phyloP scores from a whole-genome alignment of 1,284 basidiomycete genomes.

The Ceratobasidium sp. region DNA sequence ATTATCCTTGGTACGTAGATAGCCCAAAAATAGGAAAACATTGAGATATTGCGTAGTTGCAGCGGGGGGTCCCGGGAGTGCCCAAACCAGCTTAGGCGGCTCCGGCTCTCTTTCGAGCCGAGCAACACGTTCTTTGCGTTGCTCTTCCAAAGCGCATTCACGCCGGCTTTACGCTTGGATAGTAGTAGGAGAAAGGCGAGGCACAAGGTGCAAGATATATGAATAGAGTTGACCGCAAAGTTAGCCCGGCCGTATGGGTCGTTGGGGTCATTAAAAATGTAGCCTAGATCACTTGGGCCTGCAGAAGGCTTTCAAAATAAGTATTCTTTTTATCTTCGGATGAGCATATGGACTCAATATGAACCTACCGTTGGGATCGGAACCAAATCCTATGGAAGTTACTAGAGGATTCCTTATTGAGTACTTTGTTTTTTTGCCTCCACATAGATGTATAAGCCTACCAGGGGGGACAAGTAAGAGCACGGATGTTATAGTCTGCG shows the following conservation, averaged over 20 bases:
- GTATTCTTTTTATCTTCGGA: too few species aligned
- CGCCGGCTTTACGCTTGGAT: background rate
- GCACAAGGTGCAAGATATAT: background rate
- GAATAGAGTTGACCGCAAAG: background rate
- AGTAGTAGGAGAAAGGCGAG: background rate
- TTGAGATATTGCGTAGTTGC: constrained; percentile 6
- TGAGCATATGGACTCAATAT: too few species aligned
- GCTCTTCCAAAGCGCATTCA: background rate
- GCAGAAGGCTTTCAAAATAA: too few species aligned
- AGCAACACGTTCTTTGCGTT: constrained; percentile 16
- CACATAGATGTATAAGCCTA: background rate
- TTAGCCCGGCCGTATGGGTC: too few species aligned
- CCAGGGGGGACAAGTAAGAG: background rate
- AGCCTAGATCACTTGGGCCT: too few species aligned
- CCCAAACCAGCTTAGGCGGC: background rate
- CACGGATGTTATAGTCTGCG: background rate
- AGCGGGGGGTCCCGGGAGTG: background rate
- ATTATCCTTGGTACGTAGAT: background rate
- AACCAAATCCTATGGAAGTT: background rate
- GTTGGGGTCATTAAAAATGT: too few species aligned
- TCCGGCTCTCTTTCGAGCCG: background rate
- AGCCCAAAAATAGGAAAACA: constrained; percentile 1
- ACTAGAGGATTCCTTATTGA: background rate
- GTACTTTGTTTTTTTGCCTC: background rate
- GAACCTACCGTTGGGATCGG: too few species aligned